Evolutionary conservation across 2,329 filamentous ascomycete genomes (phyloP).

Genomic region (Penicillium sp.): DNA sequence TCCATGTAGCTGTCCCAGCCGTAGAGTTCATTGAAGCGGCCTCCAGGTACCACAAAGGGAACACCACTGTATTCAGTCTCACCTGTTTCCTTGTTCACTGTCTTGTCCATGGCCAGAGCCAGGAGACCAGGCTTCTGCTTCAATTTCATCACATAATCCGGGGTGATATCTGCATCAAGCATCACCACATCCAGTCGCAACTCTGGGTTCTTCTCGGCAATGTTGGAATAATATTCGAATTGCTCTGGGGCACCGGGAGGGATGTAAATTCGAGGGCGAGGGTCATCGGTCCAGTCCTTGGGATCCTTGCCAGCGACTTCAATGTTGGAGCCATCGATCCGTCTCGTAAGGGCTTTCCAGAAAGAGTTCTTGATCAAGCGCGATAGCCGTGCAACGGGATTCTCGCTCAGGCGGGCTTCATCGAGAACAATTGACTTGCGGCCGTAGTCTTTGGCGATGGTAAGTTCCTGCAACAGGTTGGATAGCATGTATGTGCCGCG

Average conservation of each 20-base stretch:
- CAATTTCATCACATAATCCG: constrained; percentile 73
- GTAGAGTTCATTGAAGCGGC: constrained; percentile 96
- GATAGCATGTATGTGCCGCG: constrained; percentile 96
- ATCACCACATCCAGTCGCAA: constrained; percentile 80
- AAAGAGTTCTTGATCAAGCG: constrained; percentile 85
- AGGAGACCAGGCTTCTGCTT: constrained; percentile 84
- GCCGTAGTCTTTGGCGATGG: constrained; percentile 82
- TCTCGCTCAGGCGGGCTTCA: constrained; percentile 86
- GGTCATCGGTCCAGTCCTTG: constrained; percentile 91
- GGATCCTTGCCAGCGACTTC: constrained; percentile 81
- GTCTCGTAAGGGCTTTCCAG: constrained; percentile 83
- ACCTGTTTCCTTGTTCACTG: constrained; percentile 59
- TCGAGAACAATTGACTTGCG: constrained; percentile 86
- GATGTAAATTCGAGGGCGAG: constrained; percentile 85
- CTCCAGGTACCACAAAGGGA: constrained; percentile 95
- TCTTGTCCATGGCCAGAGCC: constrained; percentile 81
- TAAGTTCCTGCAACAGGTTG: constrained; percentile 91
- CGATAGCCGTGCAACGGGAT: constrained; percentile 81
- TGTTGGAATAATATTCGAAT: constrained; percentile 76
- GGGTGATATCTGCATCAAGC: constrained; percentile 66
- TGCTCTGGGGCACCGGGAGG: constrained; percentile 80
- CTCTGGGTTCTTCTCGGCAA: constrained; percentile 73
- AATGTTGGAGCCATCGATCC: constrained; percentile 76
- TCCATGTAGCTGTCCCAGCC: constrained; percentile 99
- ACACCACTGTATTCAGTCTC: constrained; percentile 68